Evolutionary conservation across 495 filamentous ascomycete genomes (phyloP), one percentile per base, ranked within the genome.

Genomic region (Hyaloscypha hepaticicola): DNA sequence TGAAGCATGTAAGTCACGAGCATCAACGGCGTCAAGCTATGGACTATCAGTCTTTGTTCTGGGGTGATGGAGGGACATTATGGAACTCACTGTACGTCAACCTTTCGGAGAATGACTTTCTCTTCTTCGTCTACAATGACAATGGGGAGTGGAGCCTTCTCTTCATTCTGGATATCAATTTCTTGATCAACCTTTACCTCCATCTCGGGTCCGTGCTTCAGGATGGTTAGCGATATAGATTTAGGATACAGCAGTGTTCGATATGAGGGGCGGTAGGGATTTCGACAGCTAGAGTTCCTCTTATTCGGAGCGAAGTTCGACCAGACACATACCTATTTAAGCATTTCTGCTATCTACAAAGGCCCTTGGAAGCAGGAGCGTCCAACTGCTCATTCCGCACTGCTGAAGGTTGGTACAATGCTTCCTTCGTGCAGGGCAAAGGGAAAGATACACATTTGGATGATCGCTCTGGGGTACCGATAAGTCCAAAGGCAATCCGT

Each of bases 1-100:
- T 87, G 85, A 5, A 85, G 70, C 69, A 87, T 86, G 65, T 86
- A 87, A 1, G 67, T 68, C 14, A 69, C 66, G 22, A 79, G 69
- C 76, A 80, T 77, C 51, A 80, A 56, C 22, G 85, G 85, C 81
- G 87, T 83, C 66, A 88, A 49, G 28, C 63, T 65, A 27, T 11
- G 11, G 27, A 21, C n/a, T n/a, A 29, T 7, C 19, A 16, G 28
- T 57, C n/a, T n/a, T n/a, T n/a, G n/a, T n/a, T n/a, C n/a, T n/a
- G n/a, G n/a, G n/a, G n/a, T 33, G n/a, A 26, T 34, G 3, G 22
- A 14, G 5, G 52, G 11, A 28, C 12, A 24, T 31, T 11, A 14
- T 21, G n/a, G 28, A 19, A 27, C 63, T 65, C 55, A 65, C 63
- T 55, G 55, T 1, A 51, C 16, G 65, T 80, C 77, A 65, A 80